A percentile compares a stretch with the other conserved stretches of the same genome.
Evolutionary conservation across 352 stramenopile species (phyloP).

Genomic region (Globisporangium splendens): DNA sequence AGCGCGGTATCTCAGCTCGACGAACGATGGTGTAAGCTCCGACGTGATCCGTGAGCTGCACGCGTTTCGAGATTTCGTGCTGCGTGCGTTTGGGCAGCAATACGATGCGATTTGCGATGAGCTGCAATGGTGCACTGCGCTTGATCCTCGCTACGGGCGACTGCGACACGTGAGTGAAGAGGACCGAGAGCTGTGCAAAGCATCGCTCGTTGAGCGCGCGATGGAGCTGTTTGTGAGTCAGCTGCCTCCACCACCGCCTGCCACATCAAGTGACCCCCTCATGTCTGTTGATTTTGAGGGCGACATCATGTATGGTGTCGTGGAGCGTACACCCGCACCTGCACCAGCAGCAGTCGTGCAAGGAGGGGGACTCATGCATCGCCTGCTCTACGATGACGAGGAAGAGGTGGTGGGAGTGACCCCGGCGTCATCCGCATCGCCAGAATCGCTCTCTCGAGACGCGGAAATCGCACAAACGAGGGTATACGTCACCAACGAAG

Average conservation of each 20-base stretch:
- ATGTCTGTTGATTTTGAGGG: constrained; percentile 26
- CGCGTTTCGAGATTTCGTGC: constrained; percentile 11
- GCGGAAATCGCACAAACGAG: constrained; percentile 35
- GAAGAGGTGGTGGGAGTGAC: constrained; percentile 22
- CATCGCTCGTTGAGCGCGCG: constrained; percentile 14
- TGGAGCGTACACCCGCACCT: not conserved
- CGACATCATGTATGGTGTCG: constrained; percentile 30
- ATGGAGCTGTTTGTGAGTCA: constrained; percentile 26
- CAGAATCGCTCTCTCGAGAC: constrained; percentile 29
- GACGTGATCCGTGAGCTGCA: constrained; percentile 11
- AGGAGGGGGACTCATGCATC: constrained; percentile 36
- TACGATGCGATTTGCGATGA: constrained; percentile 18
- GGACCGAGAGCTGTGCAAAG: constrained; percentile 25
- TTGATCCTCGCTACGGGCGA: constrained; percentile 43
- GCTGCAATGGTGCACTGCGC: constrained; percentile 34
- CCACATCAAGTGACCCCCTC: constrained; percentile 8
- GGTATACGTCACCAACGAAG: constrained; percentile 33
- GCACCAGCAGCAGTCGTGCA: constrained; percentile 8
- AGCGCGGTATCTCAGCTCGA: constrained; percentile 5
- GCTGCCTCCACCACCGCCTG: constrained; percentile 8
- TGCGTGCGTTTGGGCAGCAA: constrained; percentile 4
- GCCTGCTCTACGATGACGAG: constrained; percentile 48
- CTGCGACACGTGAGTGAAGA: constrained; percentile 39
- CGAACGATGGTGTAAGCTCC: not conserved
- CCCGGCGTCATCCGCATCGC: not conserved